These are phyloP conservation scores for Cutaneotrichosporon cutaneum DNA, from an alignment of 1,284 basidiomycete species.

Conservation along the genomic window DNA sequence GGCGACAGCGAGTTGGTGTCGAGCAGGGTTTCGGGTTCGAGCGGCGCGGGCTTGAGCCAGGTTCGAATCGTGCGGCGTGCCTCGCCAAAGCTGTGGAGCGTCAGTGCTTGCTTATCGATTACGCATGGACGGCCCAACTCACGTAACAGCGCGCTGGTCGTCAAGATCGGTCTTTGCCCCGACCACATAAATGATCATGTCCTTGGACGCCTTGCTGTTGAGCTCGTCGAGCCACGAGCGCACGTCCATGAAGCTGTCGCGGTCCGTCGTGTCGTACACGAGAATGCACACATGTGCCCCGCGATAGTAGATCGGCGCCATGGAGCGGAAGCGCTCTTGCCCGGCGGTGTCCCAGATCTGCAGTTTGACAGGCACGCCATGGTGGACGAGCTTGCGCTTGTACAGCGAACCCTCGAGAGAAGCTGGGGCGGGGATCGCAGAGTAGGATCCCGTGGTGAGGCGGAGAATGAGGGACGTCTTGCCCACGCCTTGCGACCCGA, in stretches of 20 bases:
- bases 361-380: slow-evolving; percentile 78
- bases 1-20: slow-evolving; percentile 4
- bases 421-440: slow-evolving; percentile 73
- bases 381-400: slow-evolving; percentile 86
- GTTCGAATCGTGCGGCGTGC: slow-evolving; percentile 36
- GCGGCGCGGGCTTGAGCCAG: slow-evolving; percentile 38
- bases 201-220: slow-evolving; percentile 42
- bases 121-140: slow-evolving; percentile 20
- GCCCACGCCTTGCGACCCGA: slow-evolving; percentile 95
- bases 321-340: slow-evolving; percentile 93
- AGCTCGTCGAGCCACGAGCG: slow-evolving; percentile 83
- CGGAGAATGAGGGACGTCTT: slow-evolving; percentile 92
- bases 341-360: slow-evolving; percentile 92
- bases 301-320: slow-evolving; percentile 68
- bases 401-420: slow-evolving; percentile 95
- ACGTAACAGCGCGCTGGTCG: slow-evolving; percentile 37
- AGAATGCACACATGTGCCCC: slow-evolving; percentile 58
- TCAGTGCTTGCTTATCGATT: background rate
- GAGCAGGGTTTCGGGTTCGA: slow-evolving; percentile 20
- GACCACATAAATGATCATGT: slow-evolving; percentile 51
- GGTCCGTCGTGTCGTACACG: slow-evolving; percentile 59
- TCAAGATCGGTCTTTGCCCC: slow-evolving; percentile 49
- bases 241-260: slow-evolving; percentile 84
- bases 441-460: slow-evolving; percentile 87
- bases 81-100: slow-evolving; percentile 32